Base-by-base conservation (phyloP, 306 rosid genomes). In the Glycyrrhiza uralensis region DNA sequence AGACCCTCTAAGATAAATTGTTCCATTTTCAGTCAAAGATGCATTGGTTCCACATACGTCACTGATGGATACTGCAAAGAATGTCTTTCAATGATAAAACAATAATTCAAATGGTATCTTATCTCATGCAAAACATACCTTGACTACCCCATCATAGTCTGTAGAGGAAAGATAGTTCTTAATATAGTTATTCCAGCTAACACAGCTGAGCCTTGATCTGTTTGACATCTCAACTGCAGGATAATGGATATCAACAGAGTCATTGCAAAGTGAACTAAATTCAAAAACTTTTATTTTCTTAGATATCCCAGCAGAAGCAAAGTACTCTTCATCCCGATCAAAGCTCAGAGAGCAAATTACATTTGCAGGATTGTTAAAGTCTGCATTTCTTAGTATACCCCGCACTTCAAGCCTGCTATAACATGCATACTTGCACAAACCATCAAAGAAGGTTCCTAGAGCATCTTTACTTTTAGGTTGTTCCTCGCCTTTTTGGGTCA, bases 131-230 rank as follows among this genome's bases (percentile, higher is more conserved):
- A 70, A 71, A 68, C 84, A 77, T 66, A 93, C 98, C 97, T 93
- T 93, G 36, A 93, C 96, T 69, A 63, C 77, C 63, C 98, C 98
- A 19, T 89, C 97, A 54, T 90, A 86, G 81, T 93, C 98, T 41
- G 97, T 81, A 67, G 98, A 91, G 66, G 98, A 96, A 64, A 93
- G 84, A 89, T 93, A 93, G 86, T 87, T 93, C 85, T 83, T 91
- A 59, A 93, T 83, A 66, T 93, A 93, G 87, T 72, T 85, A 85
- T 93, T 93, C 98, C 98, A 93, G 89, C 94, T 81, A 86, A 93
- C 88, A 79, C 97, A 89, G 65, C 94, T 93, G 77, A 91, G 85
- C 82, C 80, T 91, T 69, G 97, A 87, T 66, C 72, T 85, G 81
- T 93, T 93, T 73, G 88, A 29, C 90, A 93, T 89, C 87, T 93